Base-by-base conservation (phyloP, 495 filamentous ascomycete species). In the Aspergillus egyptiacus region DNA sequence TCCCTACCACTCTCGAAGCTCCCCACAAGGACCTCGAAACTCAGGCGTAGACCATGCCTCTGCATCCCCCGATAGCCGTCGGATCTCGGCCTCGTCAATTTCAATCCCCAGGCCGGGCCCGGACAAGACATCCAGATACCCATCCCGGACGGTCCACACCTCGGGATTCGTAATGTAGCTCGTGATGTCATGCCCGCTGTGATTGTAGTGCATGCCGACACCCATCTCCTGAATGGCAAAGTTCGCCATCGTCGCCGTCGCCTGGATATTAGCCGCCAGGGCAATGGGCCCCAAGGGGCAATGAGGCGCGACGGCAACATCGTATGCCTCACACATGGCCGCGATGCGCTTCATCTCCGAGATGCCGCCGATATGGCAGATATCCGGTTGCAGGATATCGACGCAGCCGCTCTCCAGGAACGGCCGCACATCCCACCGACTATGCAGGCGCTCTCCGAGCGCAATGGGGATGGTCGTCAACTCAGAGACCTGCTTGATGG, bases 161-260 rank as follows among this genome's bases (percentile, higher is more conserved):
- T 57, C 63, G 0, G 74, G 69, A 55, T 87, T 78, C 46, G 74
- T 77, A 9, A 82, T 68, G 55, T 89, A 90, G 46, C 71, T 87
- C 1, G 68, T 73, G 41, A 89, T 66, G 61, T 90, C 85, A 39
- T 73, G 71, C 31, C 75, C 68, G 5, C 82, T 79, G 2, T 67
- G 62, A 53, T 89, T 89, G 59, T 90, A 89, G 63, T 89, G 86
- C 40, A 90, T 89, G 0, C 84, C 85, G 33, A 86, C 50, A 45
- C 78, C 78, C 85, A 89, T 89, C 68, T 90, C 86, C 61, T 88
- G 85, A 39, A 90, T 89, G 22, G 73, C 79, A 60, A 87, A 87
- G 58, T 90, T 90, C 3, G 83, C 67, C 22, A 69, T 79, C 3
- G 67, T 63, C 24, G 81, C 69, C 19, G 77, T 80, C 17, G 87